Conservation (phyloP, 345 rosid genomes). For the Rhodamnia rubescens region DNA sequence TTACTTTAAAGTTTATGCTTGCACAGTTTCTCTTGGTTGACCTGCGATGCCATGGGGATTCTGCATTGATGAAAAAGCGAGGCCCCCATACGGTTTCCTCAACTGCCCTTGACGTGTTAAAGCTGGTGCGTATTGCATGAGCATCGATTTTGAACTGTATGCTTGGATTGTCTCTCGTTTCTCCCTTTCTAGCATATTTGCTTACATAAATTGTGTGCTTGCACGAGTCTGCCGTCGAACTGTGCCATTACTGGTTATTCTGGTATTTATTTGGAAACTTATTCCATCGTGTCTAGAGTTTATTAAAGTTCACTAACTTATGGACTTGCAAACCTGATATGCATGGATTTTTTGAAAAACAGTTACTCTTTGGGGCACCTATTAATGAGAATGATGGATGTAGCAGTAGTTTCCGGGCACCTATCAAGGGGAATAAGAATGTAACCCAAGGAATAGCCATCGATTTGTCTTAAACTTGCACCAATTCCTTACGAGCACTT, state of each 20-base stretch:
- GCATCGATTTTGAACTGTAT: background rate
- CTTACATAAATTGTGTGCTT: background rate
- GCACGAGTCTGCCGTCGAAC: background rate
- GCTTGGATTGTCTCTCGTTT: background rate
- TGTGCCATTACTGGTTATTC: background rate
- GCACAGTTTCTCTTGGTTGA: conserved; percentile 84
- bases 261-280: background rate
- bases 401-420: background rate
- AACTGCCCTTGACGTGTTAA: conserved; percentile 80
- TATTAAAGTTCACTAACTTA: background rate
- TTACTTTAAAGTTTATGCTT: background rate
- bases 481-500: background rate
- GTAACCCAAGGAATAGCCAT: background rate
- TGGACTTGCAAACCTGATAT: background rate
- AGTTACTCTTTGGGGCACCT: background rate
- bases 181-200: background rate
- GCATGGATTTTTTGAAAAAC: background rate
- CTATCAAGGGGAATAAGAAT: background rate
- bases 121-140: conserved; percentile 42
- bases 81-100: conserved; percentile 73
- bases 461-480: background rate
- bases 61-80: conserved; percentile 58
- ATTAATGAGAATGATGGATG: background rate
- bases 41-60: conserved; percentile 95
- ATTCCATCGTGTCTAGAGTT: background rate